A percentile compares a stretch with the other conserved stretches of the same genome.
phyloP scores from a whole-genome alignment of 2,329 filamentous ascomycete genomes.

The Diaporthe ampelina region DNA sequence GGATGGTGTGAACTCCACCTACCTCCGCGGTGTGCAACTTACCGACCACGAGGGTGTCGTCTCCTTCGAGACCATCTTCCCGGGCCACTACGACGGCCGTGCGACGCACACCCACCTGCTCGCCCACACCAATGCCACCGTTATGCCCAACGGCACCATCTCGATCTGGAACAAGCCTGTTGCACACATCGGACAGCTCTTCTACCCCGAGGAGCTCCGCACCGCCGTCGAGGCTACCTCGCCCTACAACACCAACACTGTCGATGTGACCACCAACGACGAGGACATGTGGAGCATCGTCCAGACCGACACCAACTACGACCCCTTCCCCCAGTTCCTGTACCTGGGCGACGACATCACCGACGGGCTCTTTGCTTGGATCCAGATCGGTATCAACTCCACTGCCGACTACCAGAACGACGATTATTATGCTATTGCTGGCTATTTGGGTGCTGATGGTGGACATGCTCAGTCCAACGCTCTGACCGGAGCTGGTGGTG shows the following conservation, averaged over 20 bases:
- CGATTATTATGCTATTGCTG: slow-evolving; percentile 40
- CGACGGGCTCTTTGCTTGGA: slow-evolving; percentile 64
- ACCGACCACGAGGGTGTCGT: slow-evolving; percentile 41
- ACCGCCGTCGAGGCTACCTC: slow-evolving; percentile 48
- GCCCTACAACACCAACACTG: slow-evolving; percentile 50
- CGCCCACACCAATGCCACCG: slow-evolving; percentile 48
- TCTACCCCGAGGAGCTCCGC: slow-evolving; percentile 50
- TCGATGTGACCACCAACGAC: slow-evolving; percentile 49
- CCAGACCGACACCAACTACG: slow-evolving; percentile 49
- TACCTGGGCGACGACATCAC: slow-evolving; percentile 63
- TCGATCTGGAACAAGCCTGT: slow-evolving; percentile 45
- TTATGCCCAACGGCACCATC: slow-evolving; percentile 50
- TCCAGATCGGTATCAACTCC: slow-evolving; percentile 60
- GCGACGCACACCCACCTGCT: slow-evolving; percentile 44
- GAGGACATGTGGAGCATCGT: slow-evolving; percentile 51
- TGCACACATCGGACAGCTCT: slow-evolving; percentile 52
- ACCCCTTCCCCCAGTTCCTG: slow-evolving; percentile 66
- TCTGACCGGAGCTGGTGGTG: slow-evolving; percentile 16
- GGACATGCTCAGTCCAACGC: slow-evolving; percentile 37
- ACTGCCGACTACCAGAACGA: slow-evolving; percentile 49
- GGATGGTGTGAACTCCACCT: slow-evolving; percentile 39
- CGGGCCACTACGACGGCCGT: slow-evolving; percentile 40
- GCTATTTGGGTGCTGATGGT: slow-evolving; percentile 37
- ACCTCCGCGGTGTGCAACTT: slow-evolving; percentile 40
- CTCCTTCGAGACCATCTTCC: slow-evolving; percentile 41